Evolutionary conservation across 768 basidiomycete species (phyloP).

Genomic region (Leccinum truebloodii): DNA sequence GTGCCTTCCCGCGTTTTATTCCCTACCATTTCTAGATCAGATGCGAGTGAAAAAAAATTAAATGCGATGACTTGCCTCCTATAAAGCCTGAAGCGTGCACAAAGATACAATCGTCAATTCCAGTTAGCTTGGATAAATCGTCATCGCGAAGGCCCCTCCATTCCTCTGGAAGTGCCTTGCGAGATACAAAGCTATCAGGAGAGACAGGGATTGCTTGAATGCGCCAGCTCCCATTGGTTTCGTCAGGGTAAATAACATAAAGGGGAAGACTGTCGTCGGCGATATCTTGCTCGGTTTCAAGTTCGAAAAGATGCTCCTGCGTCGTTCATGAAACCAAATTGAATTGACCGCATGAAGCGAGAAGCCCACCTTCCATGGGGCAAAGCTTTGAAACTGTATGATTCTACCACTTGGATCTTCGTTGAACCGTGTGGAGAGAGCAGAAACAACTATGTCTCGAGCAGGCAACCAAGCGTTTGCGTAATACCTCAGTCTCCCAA

Average conservation of each 20-base stretch:
- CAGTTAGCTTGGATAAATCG: constrained; percentile 66
- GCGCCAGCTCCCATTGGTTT: constrained; percentile 75
- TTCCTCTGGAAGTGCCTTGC: constrained; percentile 88
- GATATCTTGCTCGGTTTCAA: constrained; percentile 63
- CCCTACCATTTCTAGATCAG: constrained; percentile 44
- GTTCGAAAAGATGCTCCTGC: constrained; percentile 87
- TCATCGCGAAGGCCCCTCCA: constrained; percentile 95
- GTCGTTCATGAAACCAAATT: constrained; percentile 16
- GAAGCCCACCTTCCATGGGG: constrained; percentile 80
- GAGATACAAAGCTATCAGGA: constrained; percentile 83
- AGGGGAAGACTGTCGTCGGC: constrained; percentile 55
- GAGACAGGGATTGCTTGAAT: constrained; percentile 87
- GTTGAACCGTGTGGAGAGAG: constrained; percentile 52
- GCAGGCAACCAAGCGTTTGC: constrained; percentile 92
- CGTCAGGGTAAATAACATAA: constrained; percentile 92
- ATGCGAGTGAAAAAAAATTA: not conserved
- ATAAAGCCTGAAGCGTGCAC: constrained; percentile 97
- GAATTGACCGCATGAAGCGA: not conserved
- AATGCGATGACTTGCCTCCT: constrained; percentile 60
- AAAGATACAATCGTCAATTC: constrained; percentile 85
- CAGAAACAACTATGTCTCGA: constrained; percentile 69
- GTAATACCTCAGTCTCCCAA: constrained; percentile 77
- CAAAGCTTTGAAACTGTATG: constrained; percentile 75
- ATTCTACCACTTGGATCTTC: constrained; percentile 76
- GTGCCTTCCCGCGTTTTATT: constrained; percentile 92